phyloP scores from a whole-genome alignment of 192 early-diverging fungal genomes.

The Coemansia furcata region DNA sequence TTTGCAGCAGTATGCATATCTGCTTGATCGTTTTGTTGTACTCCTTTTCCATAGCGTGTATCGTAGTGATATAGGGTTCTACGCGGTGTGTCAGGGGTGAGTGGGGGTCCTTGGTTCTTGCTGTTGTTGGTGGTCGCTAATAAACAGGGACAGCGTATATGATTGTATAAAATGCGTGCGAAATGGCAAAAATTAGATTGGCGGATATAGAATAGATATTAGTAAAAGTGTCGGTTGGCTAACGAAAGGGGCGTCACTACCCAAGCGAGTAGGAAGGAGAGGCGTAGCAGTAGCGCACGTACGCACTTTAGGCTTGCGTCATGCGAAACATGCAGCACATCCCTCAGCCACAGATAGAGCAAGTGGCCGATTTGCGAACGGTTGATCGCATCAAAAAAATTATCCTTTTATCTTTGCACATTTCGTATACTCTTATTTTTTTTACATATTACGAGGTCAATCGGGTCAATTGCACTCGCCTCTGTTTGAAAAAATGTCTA shows the following conservation, averaged over 20 bases:
- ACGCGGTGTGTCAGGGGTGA: not conserved
- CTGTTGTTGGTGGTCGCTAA: not conserved
- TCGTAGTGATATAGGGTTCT: not conserved
- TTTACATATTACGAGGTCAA: not conserved
- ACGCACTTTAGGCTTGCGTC: conserved; percentile 1
- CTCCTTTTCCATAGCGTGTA: conserved; percentile 28
- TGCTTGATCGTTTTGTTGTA: conserved; percentile 37
- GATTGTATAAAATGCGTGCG: not conserved
- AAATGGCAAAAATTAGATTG: not conserved
- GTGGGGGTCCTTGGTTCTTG: not conserved
- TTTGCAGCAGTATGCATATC: conserved; percentile 48
- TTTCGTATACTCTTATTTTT: not conserved
- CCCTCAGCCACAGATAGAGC: not conserved
- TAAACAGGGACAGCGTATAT: not conserved
- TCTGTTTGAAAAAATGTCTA: conserved; percentile 35
- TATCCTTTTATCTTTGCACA: not conserved
- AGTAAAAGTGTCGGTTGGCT: not conserved
- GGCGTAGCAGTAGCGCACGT: not conserved
- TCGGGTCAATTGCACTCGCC: not conserved
- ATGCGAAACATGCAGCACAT: not conserved
- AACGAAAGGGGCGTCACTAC: not conserved
- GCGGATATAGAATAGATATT: not conserved
- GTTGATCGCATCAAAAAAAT: conserved; percentile 6
- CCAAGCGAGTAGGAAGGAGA: not conserved
- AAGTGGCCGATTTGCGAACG: not conserved